Percentiles rank a stretch among this genome's conserved stretches.
These are phyloP conservation scores for Aspergillus eucalypticola DNA, from an alignment of 2,329 filamentous ascomycete genomes.

Conservation along the genomic window DNA sequence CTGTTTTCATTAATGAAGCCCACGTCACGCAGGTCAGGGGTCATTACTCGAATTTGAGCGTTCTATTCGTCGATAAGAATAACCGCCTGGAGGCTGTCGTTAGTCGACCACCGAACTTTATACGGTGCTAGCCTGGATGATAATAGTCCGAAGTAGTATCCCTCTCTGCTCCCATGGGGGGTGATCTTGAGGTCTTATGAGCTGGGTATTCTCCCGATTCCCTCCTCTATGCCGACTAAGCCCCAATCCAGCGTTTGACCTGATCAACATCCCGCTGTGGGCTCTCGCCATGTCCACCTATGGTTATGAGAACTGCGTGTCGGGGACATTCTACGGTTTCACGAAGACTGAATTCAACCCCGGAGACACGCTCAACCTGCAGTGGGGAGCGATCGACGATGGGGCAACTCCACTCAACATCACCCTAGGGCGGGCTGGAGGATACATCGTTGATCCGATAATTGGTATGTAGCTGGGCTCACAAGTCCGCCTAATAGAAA, in stretches of 20 bases:
- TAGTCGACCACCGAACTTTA: neutral
- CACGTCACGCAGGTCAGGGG: neutral
- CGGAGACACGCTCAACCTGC: conserved; percentile 3
- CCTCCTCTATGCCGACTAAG: neutral
- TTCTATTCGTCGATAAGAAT: neutral
- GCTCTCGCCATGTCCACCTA: conserved; percentile 7
- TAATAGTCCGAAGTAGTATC: neutral
- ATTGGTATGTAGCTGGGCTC: neutral
- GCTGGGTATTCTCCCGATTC: no score
- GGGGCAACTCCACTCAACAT: conserved; percentile 7
- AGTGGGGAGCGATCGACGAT: conserved; percentile 10
- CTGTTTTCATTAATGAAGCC: neutral
- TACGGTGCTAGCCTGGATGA: neutral
- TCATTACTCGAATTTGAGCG: neutral
- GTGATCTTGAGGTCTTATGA: no score
- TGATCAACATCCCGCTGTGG: neutral
- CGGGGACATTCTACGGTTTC: conserved; percentile 10
- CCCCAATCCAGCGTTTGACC: neutral
- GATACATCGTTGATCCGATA: conserved; percentile 4
- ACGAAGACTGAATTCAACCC: conserved; percentile 7
- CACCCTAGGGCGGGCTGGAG: conserved; percentile 6
- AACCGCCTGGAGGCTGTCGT: neutral
- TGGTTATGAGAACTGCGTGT: conserved; percentile 5
- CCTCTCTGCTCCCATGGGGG: neutral
- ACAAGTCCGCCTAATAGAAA: neutral